Base-by-base conservation (phyloP, 2,329 filamentous ascomycete species). In the Tolypocladium nubicola region DNA sequence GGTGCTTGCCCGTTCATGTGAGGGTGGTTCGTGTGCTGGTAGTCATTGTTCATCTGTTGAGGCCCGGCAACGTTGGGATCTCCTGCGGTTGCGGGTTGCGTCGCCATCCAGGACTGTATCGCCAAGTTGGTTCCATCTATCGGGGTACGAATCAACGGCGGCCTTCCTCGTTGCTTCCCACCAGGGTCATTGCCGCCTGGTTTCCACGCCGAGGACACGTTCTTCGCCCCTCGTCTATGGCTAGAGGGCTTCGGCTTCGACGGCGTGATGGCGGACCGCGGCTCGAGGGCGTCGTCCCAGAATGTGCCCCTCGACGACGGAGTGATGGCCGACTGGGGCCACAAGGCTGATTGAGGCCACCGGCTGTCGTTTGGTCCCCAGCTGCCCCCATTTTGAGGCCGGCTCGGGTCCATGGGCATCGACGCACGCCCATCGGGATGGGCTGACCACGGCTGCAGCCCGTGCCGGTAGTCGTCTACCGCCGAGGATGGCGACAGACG, bases 141-240 rank as follows among this genome's bases (percentile, higher is more conserved):
- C 0, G 79, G 78, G 59, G 65, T 69, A 59, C 64, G 75, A 64
- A 87, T 89, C 57, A 85, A 88, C 0, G 90, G 89, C 47, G 92
- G 92, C 59, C 92, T 79, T 8, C 92, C 91, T 62, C 91, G 79
- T 16, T 88, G 79, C 69, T 92, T 95, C 2, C 87, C 86, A 4
- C 79, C 82, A 1, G 82, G 75, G 14, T 84, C 77, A 43, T 79
- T 76, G 19, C 82, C 82, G 58, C 80, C 83, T 61, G 84, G 84
- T 57, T 87, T 84, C 92, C 92, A 97, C 1, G 92, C 92, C 11
- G 91, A 96, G 1, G 91, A 96, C 0, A 96, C 90, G 8, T 89
- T 90, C 66, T 84, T 84, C 0, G 90, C 88, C 0, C 91, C 91
- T 68, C 95, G 88, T 4, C 89, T 82, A 57, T 70, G 70, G 13